Evolutionary conservation across 257 asterid species (phyloP), one percentile per base, ranked within the genome.

Genomic region (Lycium ferocissimum): DNA sequence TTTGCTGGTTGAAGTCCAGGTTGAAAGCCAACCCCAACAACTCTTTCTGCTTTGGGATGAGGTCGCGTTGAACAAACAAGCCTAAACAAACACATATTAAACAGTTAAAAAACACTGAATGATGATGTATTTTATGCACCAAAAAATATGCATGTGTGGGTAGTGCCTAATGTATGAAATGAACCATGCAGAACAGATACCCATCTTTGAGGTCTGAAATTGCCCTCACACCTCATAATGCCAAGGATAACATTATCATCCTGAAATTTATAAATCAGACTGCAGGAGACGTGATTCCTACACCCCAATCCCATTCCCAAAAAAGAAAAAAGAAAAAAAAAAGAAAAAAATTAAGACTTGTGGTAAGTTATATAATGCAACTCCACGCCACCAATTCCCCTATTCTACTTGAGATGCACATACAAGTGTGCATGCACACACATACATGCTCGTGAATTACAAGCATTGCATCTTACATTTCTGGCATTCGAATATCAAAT

Each of bases 1-100:
- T 94, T 96, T 26, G 92, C 93, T 58, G 96, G 98, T 84, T 92
- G 97, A 81, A 93, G 98, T 83, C 97, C 98, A 81, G 99, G 98
- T 86, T 93, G 98, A 88, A 95, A 95, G 89, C 95, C 96, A 85
- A 95, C 88, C 79, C 97, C 99, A 26, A 95, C 94, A 62, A 93
- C 96, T 88, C 90, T 93, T 88, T 93, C 97, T 56, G 89, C 90
- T 47, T 87, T 91, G 62, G 93, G 90, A 87, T 94, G 97, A 66
- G 97, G 94, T 38, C 86, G 88, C 85, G 96, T 90, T 85, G 89
- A 90, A 87, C 89, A 80, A 40, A 96, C 97, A 81, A 92, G 91
- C 98, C 99, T 96, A 83, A 59, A 47, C n/a, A 73, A 67, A 69
- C 35, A 73, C 80, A 67, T 12, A 82, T 65, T 72, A 45, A 75